Evolutionary conservation across 257 asterid species (phyloP).

Genomic region (Fraxinus anomala): DNA sequence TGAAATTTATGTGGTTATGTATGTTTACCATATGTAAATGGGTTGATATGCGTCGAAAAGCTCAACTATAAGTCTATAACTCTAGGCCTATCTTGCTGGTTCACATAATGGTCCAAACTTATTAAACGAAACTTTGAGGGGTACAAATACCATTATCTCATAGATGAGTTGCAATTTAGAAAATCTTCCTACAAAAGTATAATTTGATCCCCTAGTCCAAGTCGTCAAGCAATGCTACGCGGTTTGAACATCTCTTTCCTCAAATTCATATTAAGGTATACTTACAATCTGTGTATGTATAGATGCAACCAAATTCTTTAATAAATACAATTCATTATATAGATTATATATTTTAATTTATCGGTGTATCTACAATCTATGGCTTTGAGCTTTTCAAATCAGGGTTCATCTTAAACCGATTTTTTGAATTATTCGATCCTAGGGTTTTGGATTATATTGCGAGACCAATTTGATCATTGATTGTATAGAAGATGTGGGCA

Average conservation of each 20-base stretch:
- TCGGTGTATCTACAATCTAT: background rate
- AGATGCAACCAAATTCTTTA: background rate
- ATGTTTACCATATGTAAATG: too few relatives aligned
- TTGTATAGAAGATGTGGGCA: slow-evolving; percentile 68
- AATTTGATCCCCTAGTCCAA: slow-evolving; percentile 8
- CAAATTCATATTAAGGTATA: slow-evolving; percentile 25
- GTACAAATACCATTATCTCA: background rate
- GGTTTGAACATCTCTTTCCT: background rate
- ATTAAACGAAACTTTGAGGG: slow-evolving; percentile 4
- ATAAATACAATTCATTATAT: background rate
- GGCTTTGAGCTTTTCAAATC: slow-evolving; percentile 5
- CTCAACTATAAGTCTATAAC: background rate
- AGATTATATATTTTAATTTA: background rate
- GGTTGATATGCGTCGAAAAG: background rate
- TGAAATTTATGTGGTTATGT: too few relatives aligned
- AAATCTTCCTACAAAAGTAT: background rate
- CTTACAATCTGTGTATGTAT: background rate
- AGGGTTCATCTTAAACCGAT: slow-evolving; percentile 5
- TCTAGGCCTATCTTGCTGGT: background rate
- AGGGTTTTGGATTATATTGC: slow-evolving; percentile 13
- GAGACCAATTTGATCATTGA: slow-evolving; percentile 31
- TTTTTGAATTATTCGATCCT: background rate
- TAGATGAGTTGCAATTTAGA: background rate
- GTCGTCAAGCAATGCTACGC: slow-evolving; percentile 17
- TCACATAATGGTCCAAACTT: background rate